Evolutionary conservation across 768 basidiomycete species (phyloP).

Genomic region (Leccinellum luteum): DNA sequence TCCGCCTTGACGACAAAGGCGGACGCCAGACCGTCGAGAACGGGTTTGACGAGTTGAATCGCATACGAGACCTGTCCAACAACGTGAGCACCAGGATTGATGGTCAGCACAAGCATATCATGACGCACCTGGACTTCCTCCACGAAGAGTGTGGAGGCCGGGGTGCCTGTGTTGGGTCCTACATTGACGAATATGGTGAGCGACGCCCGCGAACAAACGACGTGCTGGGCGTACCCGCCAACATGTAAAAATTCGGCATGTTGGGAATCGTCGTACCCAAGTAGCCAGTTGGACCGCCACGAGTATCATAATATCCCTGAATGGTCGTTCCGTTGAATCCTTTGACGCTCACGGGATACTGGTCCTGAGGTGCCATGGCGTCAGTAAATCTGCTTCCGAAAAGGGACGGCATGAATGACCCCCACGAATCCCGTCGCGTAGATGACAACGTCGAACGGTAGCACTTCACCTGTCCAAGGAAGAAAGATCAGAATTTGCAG

Average conservation of each 20-base stretch:
- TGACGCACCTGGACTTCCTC: constrained; percentile 30
- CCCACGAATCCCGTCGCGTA: constrained; percentile 34
- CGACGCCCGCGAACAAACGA: neutral
- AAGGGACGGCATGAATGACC: constrained; percentile 15
- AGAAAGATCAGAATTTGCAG: neutral
- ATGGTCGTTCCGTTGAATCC: constrained; percentile 25
- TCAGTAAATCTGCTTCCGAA: neutral
- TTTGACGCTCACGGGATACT: constrained; percentile 21
- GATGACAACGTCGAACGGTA: constrained; percentile 35
- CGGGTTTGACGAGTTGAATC: constrained; percentile 30
- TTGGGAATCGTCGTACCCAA: constrained; percentile 32
- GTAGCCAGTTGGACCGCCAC: constrained; percentile 36
- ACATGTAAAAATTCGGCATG: constrained; percentile 37
- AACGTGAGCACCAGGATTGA: neutral
- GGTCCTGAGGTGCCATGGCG: constrained; percentile 12
- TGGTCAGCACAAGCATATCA: neutral
- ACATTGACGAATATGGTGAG: neutral
- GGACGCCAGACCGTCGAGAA: constrained; percentile 21
- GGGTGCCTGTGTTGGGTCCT: constrained; percentile 30
- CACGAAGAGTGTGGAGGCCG: constrained; percentile 24
- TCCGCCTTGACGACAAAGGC: constrained; percentile 24
- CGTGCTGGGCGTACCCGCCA: constrained; percentile 24
- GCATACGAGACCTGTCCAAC: constrained; percentile 25
- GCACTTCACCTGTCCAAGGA: constrained; percentile 20
- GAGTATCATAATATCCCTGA: constrained; percentile 26